Evolutionary conservation across 2,329 filamentous ascomycete species (phyloP).

Genomic region (Fusarium phyllophilum): DNA sequence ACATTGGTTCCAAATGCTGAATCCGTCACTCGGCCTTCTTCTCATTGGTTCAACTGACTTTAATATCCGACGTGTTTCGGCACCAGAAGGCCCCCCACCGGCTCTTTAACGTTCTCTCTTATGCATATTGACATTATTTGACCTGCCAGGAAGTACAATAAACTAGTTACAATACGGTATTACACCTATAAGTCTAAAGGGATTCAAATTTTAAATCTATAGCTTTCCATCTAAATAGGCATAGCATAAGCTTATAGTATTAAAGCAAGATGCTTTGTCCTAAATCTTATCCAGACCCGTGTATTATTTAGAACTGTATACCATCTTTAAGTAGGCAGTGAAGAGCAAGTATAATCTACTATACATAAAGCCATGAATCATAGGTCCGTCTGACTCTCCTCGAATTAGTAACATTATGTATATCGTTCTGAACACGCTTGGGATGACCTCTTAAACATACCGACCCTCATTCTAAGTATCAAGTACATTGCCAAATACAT

Average conservation of each 20-base stretch:
- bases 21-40: slow-evolving; percentile 11
- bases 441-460: neutral
- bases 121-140: neutral
- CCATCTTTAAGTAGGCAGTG: neutral
- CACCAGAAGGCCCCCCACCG: slow-evolving; percentile 15
- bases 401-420: neutral
- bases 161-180: neutral
- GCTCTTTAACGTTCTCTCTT: neutral
- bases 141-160: neutral
- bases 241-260: neutral
- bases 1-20: slow-evolving; percentile 14
- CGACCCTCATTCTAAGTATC: neutral
- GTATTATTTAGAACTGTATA: neutral
- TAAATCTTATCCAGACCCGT: neutral
- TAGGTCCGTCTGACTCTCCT: neutral
- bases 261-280: neutral
- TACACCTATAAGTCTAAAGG: neutral
- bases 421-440: neutral
- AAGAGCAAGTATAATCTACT: neutral
- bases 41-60: slow-evolving; percentile 35
- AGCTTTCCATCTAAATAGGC: neutral
- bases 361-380: neutral
- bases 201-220: neutral
- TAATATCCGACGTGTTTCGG: slow-evolving; percentile 38
- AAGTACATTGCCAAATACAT: neutral